Evolutionary conservation across 495 filamentous ascomycete genomes (phyloP).

Genomic region (Penicillium parvum): DNA sequence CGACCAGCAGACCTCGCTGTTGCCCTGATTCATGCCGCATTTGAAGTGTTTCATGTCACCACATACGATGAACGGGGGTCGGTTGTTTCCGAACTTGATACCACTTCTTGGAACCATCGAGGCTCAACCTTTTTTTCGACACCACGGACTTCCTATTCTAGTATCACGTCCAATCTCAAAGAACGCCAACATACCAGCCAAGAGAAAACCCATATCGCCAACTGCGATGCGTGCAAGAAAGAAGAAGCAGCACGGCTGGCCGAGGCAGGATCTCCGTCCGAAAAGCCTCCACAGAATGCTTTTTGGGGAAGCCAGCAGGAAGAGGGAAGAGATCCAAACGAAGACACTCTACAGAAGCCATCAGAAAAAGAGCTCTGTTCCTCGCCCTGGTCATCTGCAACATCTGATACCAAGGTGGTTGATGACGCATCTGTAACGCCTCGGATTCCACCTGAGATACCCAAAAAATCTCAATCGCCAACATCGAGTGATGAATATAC

Average conservation of each 20-base stretch:
- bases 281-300: constrained; percentile 10
- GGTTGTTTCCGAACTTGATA: constrained; percentile 33
- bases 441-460: constrained; percentile 1
- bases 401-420: neutral
- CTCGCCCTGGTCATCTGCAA: neutral
- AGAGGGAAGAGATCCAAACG: neutral
- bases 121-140: constrained; percentile 21
- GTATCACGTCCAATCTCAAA: constrained; percentile 22
- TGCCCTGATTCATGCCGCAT: constrained; percentile 45
- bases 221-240: constrained; percentile 47
- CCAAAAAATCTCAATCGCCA: constrained; percentile 2
- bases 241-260: constrained; percentile 22
- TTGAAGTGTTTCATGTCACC: constrained; percentile 46
- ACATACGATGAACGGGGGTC: constrained; percentile 32
- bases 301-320: neutral
- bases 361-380: neutral
- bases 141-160: constrained; percentile 21
- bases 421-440: neutral
- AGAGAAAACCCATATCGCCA: constrained; percentile 37
- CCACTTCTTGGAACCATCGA: constrained; percentile 27
- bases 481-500: constrained; percentile 25
- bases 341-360: neutral
- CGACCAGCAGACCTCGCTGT: constrained; percentile 32
- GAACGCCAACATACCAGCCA: constrained; percentile 18
- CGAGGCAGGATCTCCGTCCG: constrained; percentile 3